Base-by-base conservation (phyloP, 805 yeast genomes). In the Saturnispora zaruensis region DNA sequence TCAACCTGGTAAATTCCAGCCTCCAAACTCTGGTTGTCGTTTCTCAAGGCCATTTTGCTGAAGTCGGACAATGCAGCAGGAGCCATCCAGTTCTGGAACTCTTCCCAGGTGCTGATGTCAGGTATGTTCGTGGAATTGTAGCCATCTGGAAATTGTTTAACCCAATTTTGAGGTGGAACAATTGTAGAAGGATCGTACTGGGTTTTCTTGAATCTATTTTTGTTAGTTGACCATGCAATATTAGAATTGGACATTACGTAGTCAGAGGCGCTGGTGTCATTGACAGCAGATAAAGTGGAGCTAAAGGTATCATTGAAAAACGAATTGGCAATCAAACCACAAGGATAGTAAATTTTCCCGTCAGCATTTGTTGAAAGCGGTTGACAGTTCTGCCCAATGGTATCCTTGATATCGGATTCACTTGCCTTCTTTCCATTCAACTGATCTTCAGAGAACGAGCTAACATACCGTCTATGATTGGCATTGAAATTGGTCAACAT, bases 401-500 rank as follows among this genome's bases (percentile, higher is more conserved):
- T 76, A 56, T 76, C 79, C 25, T 72, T 73, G 34, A 93, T 70
- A 41, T 69, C 74, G 18, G 65, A 66, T 1, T 70, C 70, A 1
- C 76, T 58, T 2, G 86, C 80, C 2, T 85, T 83, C 38, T 78
- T 67, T 6, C 99, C 99, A 55, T 79, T 80, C 46, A 91, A 62
- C 67, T 91, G 99, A 50, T 76, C 76, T 59, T 84, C 79, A 64
- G 89, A 90, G 65, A 76, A 85, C 8, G 95, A 84, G 57, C 79
- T 81, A n/a, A 89, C 97, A 63, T 85, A 93, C 57, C 95, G 84
- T 55, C 99, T 80, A 70, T 91, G 99, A 67, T 93, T 91, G 62
- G 95, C 96, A 66, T 75, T 87, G 66, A 91, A 93, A 64, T 86
- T 84, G 44, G 95, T 87, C 57, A 91, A 69, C 57, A 81, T 80